phyloP scores from a whole-genome alignment of 768 basidiomycete genomes.

The Tephrocybe sp. region DNA sequence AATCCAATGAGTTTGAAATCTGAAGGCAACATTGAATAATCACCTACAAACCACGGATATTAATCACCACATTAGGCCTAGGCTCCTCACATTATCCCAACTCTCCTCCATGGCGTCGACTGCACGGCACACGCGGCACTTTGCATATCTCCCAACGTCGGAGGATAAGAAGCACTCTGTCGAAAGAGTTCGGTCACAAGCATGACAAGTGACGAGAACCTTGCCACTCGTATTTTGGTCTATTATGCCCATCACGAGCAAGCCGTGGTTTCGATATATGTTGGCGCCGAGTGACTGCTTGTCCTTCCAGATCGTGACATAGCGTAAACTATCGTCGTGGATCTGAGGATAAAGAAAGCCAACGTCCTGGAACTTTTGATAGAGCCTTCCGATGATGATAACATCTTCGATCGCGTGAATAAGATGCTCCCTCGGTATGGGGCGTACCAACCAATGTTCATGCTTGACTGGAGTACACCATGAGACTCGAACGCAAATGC shows the following conservation, averaged over 20 bases:
- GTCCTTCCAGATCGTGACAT: slow-evolving; percentile 10
- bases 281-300: not conserved
- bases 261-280: not conserved
- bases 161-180: too few relatives aligned
- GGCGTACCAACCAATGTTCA: slow-evolving; percentile 5
- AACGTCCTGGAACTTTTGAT: not conserved
- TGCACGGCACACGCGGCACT: too few relatives aligned
- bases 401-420: slow-evolving; percentile 7
- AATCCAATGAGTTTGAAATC: too few relatives aligned
- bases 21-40: too few relatives aligned
- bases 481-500: not conserved
- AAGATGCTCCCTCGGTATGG: not conserved
- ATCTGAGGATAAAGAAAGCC: slow-evolving; percentile 6
- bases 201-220: not conserved
- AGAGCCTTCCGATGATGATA: slow-evolving; percentile 3
- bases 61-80: too few relatives aligned
- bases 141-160: too few relatives aligned
- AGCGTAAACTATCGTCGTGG: slow-evolving; percentile 1
- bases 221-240: not conserved
- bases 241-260: slow-evolving; percentile 3
- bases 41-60: too few relatives aligned
- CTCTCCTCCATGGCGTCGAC: too few relatives aligned
- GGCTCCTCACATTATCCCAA: too few relatives aligned
- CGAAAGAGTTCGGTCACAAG: not conserved
- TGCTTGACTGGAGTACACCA: slow-evolving; percentile 13